Base-by-base conservation (phyloP, 108 stramenopile species). In the Cyclotella sp. region DNA sequence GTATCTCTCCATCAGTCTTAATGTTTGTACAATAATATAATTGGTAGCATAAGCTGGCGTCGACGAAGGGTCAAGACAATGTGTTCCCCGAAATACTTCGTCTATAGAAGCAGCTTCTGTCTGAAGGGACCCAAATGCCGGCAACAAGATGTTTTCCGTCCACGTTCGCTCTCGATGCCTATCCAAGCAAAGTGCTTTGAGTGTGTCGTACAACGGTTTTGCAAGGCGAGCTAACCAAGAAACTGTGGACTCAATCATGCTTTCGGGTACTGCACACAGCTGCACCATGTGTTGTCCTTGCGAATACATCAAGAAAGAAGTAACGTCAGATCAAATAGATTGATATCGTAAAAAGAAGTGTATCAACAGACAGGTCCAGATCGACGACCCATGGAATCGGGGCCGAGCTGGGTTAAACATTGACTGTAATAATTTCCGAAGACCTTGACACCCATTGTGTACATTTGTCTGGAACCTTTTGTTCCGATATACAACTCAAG, bases 191-290 rank as follows among this genome's bases (percentile, higher is more conserved):
- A 82, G 68, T 0, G 91, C 66, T 74, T 95, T 95, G 51, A 95
- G 78, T 19, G 86, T 81, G 64, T 95, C 93, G 54, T 95, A 95
- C 30, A 92, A 73, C 8, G 93, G 93, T 65, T 92, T 95, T 0
- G 86, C 87, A 41, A 92, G 63, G 0, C 91, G 87, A 45, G 62
- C 68, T 22, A 95, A 58, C 76, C 90, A 95, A 52, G 61, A 62
- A 24, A 70, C 62, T 15, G 86, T 77, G 15, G 78, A 74, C 53
- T 51, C 24, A 41, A 77, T 42, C 8, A 88, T 42, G 34, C 12
- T 40, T 19, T 79, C 80, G 34, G 89, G 89, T 29, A 90, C 68
- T 21, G 71, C 84, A 3, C 78, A 68, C n/a, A 75, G 53, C 61
- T 90, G 88, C 53, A 73, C 81, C 83, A 94, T 88, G 55, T 91